Evolutionary conservation across 148 eudicot genomes (phyloP).

Genomic region (Persicaria maculosa): DNA sequence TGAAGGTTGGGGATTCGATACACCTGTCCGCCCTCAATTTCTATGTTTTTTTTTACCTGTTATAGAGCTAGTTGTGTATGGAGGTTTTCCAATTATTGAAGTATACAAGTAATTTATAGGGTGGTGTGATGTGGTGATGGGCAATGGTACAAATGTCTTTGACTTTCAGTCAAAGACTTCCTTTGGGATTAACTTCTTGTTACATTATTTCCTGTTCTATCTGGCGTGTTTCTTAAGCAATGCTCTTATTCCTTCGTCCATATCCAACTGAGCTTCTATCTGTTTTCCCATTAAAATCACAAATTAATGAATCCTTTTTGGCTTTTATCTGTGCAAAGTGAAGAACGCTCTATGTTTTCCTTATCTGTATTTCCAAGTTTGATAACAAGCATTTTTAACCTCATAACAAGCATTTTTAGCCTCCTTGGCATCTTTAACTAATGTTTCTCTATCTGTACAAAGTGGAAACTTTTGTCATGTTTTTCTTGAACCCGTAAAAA

Average conservation of each 20-base stretch:
- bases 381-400: background rate
- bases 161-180: background rate
- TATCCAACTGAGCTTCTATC: background rate
- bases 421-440: background rate
- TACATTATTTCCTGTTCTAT: background rate
- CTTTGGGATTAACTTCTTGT: background rate
- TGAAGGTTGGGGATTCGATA: too few relatives aligned
- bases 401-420: background rate
- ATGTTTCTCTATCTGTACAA: too few relatives aligned
- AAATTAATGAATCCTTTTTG: background rate
- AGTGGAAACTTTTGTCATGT: too few relatives aligned
- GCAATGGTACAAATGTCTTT: background rate
- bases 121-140: background rate
- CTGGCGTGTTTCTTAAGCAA: background rate
- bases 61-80: too few relatives aligned
- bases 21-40: too few relatives aligned
- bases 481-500: too few relatives aligned
- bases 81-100: too few relatives aligned
- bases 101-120: background rate
- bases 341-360: background rate
- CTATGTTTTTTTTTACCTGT: too few relatives aligned
- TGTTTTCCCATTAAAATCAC: background rate
- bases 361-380: background rate
- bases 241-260: background rate
- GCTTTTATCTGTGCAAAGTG: background rate